Conservation (phyloP, 1,284 basidiomycete genomes). For the Ceratobasidium sp. region DNA sequence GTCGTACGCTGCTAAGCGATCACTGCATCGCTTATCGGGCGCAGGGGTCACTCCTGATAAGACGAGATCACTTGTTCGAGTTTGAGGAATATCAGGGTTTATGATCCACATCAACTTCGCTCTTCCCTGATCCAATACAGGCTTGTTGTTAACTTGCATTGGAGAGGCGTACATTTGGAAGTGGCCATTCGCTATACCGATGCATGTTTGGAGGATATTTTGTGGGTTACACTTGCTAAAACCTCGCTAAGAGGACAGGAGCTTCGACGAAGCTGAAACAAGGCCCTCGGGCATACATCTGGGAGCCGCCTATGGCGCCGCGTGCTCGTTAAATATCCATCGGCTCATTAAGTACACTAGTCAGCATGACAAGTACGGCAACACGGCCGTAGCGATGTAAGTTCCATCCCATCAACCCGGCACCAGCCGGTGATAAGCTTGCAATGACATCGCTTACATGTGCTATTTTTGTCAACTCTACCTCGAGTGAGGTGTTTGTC, state of each 20-base stretch:
- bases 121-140: too few species aligned
- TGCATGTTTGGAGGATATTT: neutral
- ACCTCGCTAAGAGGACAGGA: neutral
- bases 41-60: neutral
- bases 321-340: neutral
- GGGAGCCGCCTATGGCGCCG: too few species aligned
- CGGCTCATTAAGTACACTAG: neutral
- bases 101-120: too few species aligned
- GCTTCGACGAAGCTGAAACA: neutral
- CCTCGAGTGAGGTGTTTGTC: neutral
- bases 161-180: neutral
- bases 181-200: neutral
- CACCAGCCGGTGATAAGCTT: neutral
- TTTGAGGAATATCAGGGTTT: too few species aligned
- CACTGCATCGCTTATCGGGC: constrained; percentile 7
- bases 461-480: neutral
- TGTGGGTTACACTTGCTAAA: neutral
- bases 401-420: neutral
- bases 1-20: constrained; percentile 6
- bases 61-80: neutral
- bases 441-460: neutral
- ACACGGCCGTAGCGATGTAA: constrained; percentile 12
- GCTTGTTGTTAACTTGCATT: too few species aligned
- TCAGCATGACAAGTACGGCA: neutral
- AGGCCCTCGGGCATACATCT: too few species aligned